A percentile compares a stretch with the other conserved stretches of the same genome.
Evolutionary conservation across 139 green algal genomes (phyloP).

Genomic region (Picochlorum sp.): DNA sequence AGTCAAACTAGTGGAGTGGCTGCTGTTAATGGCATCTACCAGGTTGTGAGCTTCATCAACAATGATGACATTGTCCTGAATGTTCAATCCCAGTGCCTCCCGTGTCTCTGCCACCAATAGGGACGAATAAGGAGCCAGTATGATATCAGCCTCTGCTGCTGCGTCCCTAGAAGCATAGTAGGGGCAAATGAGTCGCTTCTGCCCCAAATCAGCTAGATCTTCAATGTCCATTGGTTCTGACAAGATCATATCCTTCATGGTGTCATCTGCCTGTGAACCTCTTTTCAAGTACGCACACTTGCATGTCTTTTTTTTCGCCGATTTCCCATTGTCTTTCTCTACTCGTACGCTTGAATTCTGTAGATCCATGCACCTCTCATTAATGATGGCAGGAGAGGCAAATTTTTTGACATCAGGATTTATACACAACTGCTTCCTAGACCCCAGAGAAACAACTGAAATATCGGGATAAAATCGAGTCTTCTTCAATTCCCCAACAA

Average conservation of each 20-base stretch:
- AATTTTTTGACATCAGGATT: constrained; percentile 64
- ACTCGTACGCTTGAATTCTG: constrained; percentile 27
- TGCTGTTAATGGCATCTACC: constrained; percentile 54
- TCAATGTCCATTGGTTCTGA: constrained; percentile 82
- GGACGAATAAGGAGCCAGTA: constrained; percentile 80
- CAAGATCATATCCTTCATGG: constrained; percentile 39
- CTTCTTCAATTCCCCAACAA: constrained; percentile 63
- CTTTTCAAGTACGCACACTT: constrained; percentile 29
- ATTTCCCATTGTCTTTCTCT: constrained; percentile 9
- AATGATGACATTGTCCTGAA: constrained; percentile 70
- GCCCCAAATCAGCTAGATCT: constrained; percentile 59
- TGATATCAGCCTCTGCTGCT: constrained; percentile 66
- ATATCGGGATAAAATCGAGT: constrained; percentile 54
- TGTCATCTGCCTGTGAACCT: constrained; percentile 11
- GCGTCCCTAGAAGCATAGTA: constrained; percentile 82
- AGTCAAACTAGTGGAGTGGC: constrained; percentile 54
- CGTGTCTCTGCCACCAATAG: constrained; percentile 38
- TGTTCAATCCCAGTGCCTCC: constrained; percentile 52
- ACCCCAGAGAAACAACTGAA: constrained; percentile 55
- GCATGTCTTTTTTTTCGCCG: not conserved
- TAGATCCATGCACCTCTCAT: constrained; percentile 86
- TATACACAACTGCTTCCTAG: constrained; percentile 73
- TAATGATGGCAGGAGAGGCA: constrained; percentile 49
- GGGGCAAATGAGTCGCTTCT: constrained; percentile 52
- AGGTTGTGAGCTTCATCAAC: constrained; percentile 98